Percentiles rank a stretch among this genome's conserved stretches.
Conservation (phyloP, 2,329 filamentous ascomycete species). For the Curvularia sp. region DNA sequence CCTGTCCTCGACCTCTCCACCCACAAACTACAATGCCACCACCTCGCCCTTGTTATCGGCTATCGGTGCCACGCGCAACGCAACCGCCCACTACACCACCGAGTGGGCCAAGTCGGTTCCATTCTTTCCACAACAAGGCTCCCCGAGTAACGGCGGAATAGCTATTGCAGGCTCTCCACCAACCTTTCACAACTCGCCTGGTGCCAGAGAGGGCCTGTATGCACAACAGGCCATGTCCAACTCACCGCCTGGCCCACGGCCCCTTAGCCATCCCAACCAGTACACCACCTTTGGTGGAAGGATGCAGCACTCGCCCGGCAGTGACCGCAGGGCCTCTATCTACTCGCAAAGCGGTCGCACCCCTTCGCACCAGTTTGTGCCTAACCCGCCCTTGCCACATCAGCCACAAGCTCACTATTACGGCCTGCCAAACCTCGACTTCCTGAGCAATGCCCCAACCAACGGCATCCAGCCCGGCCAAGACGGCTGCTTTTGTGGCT, state of each 20-base stretch:
- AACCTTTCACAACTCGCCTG: constrained; percentile 46
- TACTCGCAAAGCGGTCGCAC: constrained; percentile 56
- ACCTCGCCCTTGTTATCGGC: constrained; percentile 51
- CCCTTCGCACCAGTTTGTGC: constrained; percentile 56
- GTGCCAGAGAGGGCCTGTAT: constrained; percentile 41
- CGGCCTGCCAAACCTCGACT: constrained; percentile 74
- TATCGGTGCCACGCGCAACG: constrained; percentile 48
- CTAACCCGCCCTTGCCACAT: constrained; percentile 73
- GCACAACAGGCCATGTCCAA: constrained; percentile 52
- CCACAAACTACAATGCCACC: constrained; percentile 47
- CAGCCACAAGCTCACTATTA: constrained; percentile 81
- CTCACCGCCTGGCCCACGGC: constrained; percentile 47
- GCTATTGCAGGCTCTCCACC: constrained; percentile 57
- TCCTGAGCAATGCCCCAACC: constrained; percentile 57
- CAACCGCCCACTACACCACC: constrained; percentile 51
- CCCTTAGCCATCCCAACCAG: constrained; percentile 58
- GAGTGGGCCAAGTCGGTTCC: constrained; percentile 58
- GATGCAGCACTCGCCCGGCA: constrained; percentile 43
- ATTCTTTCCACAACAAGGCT: constrained; percentile 53
- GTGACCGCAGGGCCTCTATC: constrained; percentile 60
- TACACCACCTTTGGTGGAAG: constrained; percentile 54
- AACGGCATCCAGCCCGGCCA: constrained; percentile 68
- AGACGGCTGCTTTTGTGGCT: constrained; percentile 79
- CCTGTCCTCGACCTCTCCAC: constrained; percentile 47
- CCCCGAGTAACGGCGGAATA: constrained; percentile 51